These are phyloP conservation scores for Epichloe typhina DNA, from an alignment of 2,329 filamentous ascomycete genomes.

Conservation along the genomic window DNA sequence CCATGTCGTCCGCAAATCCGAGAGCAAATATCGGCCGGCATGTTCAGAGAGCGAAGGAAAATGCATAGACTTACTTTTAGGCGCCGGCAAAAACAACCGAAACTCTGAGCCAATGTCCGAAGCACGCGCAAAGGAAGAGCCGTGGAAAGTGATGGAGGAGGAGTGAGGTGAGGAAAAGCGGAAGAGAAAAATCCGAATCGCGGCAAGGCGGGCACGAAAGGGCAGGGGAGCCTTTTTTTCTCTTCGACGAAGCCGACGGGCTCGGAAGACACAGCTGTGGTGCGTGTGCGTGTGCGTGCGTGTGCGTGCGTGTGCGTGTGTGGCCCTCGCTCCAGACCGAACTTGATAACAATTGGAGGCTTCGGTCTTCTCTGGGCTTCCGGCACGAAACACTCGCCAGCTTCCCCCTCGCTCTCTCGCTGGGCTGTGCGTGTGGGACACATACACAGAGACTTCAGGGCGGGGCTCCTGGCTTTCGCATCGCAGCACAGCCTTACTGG, in stretches of 20 bases:
- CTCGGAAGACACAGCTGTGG: background rate
- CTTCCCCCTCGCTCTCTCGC: background rate
- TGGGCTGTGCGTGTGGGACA: background rate
- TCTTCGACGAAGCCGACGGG: conserved; percentile 8
- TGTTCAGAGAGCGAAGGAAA: background rate
- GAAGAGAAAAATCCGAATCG: conserved; percentile 13
- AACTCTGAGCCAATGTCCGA: conserved; percentile 30
- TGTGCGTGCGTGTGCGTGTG: background rate
- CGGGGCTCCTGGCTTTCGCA: conserved; percentile 5
- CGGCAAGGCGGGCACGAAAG: conserved; percentile 21
- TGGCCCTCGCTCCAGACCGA: conserved; percentile 3
- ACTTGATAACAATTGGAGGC: background rate
- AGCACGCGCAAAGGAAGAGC: conserved; percentile 35
- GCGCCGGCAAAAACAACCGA: conserved; percentile 37
- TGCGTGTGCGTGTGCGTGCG: background rate
- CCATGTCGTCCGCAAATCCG: background rate
- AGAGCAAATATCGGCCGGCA: background rate
- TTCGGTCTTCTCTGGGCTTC: conserved; percentile 2
- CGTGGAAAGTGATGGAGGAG: conserved; percentile 24
- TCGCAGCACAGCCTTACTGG: conserved; percentile 9
- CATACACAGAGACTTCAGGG: background rate
- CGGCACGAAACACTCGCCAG: background rate
- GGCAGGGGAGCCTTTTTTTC: conserved; percentile 23
- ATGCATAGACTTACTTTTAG: conserved; percentile 35
- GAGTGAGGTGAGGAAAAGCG: conserved; percentile 14